phyloP scores from a whole-genome alignment of 805 yeast species.

The Metschnikowia santaceciliae region DNA sequence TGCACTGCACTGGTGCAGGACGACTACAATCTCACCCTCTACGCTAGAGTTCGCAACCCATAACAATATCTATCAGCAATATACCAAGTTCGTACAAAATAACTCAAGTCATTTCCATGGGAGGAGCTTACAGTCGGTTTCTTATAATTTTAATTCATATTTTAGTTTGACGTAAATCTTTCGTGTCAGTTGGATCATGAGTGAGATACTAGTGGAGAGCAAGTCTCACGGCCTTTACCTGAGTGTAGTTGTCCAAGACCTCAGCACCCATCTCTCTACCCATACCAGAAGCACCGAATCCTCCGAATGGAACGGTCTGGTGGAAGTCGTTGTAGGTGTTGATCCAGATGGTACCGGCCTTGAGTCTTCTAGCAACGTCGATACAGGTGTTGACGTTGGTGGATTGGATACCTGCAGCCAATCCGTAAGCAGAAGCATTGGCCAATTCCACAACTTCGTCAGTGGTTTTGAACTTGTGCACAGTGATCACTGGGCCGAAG shows the following conservation, averaged over 20 bases:
- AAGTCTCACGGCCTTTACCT: constrained; percentile 78
- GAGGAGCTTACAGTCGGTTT: too few species aligned
- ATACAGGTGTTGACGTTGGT: constrained; percentile 68
- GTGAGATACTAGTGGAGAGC: constrained; percentile 21
- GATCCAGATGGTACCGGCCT: constrained; percentile 90
- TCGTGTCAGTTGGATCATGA: neutral
- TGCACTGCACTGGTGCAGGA: neutral
- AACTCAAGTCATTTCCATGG: too few species aligned
- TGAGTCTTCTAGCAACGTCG: constrained; percentile 66
- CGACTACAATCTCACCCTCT: too few species aligned
- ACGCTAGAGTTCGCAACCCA: too few species aligned
- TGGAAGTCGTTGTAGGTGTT: constrained; percentile 90
- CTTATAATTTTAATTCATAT: too few species aligned
- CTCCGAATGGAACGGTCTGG: constrained; percentile 87
- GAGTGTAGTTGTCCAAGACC: constrained; percentile 81
- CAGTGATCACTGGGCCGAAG: constrained; percentile 90
- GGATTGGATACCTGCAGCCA: constrained; percentile 90
- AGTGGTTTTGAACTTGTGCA: constrained; percentile 73
- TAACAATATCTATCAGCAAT: too few species aligned
- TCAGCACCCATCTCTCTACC: constrained; percentile 93
- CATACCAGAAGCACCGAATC: constrained; percentile 82
- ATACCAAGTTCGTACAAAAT: too few species aligned
- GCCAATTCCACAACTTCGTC: constrained; percentile 79
- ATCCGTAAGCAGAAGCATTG: constrained; percentile 79
- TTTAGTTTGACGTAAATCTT: neutral